Conservation (phyloP, 805 yeast genomes). For the Schwanniomyces pseudopolymorphus region DNA sequence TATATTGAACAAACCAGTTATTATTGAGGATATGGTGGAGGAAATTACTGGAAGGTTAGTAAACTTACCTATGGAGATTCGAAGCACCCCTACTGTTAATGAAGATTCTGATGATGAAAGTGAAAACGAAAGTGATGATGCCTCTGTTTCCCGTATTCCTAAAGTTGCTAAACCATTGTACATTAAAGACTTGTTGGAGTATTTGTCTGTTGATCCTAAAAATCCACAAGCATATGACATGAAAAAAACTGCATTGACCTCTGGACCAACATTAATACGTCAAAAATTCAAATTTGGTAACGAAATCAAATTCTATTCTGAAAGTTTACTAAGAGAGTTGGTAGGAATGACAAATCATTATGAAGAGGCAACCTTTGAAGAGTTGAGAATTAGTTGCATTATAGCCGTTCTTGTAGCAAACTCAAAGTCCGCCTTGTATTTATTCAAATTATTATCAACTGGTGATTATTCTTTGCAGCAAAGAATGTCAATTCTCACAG, state of each 20-base stretch:
- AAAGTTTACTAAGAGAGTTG: conserved; percentile 50
- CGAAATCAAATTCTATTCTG: conserved; percentile 62
- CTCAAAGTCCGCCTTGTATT: conserved; percentile 41
- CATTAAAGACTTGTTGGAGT: conserved; percentile 66
- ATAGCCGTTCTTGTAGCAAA: conserved; percentile 61
- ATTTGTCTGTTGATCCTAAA: conserved; percentile 47
- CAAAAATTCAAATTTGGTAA: conserved; percentile 59
- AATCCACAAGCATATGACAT: conserved; percentile 49
- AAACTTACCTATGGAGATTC: background rate
- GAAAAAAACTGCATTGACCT: conserved; percentile 47
- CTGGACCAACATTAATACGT: conserved; percentile 60
- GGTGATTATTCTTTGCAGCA: conserved; percentile 85
- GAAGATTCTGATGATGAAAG: conserved; percentile 16
- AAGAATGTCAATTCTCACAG: conserved; percentile 64
- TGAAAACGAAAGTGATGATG: conserved; percentile 58
- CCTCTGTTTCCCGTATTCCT: conserved; percentile 35
- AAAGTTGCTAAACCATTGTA: conserved; percentile 58
- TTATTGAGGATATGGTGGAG: conserved; percentile 19
- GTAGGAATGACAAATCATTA: conserved; percentile 56
- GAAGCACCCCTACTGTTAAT: conserved; percentile 7
- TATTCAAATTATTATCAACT: conserved; percentile 49
- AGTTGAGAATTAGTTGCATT: conserved; percentile 61
- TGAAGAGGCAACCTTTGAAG: conserved; percentile 60
- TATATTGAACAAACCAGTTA: conserved; percentile 12
- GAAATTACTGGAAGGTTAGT: background rate